phyloP scores from a whole-genome alignment of 1,139 yeast species.

The Geotrichum siamense region DNA sequence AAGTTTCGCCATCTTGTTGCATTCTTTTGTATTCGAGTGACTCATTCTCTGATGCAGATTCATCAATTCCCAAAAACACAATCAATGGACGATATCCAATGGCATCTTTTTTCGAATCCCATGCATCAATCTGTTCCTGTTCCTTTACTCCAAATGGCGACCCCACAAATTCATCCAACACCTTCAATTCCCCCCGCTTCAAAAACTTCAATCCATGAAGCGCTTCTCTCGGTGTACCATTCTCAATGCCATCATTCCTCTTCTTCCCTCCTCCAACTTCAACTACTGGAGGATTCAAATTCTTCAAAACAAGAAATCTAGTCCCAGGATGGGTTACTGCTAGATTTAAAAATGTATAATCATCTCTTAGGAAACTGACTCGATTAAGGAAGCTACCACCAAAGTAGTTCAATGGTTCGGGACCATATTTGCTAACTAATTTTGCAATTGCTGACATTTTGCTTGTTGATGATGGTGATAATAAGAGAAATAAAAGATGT shows the following conservation, averaged over 20 bases:
- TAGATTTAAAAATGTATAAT: slow-evolving; percentile 48
- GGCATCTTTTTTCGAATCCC: slow-evolving; percentile 35
- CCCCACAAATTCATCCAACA: slow-evolving; percentile 26
- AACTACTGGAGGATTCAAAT: slow-evolving; percentile 31
- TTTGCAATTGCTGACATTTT: background rate
- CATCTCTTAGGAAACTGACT: slow-evolving; percentile 69
- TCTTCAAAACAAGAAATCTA: slow-evolving; percentile 48
- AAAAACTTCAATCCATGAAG: slow-evolving; percentile 20
- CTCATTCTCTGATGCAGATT: slow-evolving; percentile 41
- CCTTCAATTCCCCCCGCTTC: slow-evolving; percentile 23
- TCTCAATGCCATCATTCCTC: background rate
- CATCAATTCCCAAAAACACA: slow-evolving; percentile 65
- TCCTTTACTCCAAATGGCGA: slow-evolving; percentile 31
- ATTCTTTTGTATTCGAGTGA: slow-evolving; percentile 25
- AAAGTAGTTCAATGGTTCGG: slow-evolving; percentile 30
- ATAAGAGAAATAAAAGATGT: too few relatives aligned
- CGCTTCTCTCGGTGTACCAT: slow-evolving; percentile 9
- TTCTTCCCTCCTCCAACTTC: slow-evolving; percentile 7
- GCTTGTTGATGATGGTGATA: too few relatives aligned
- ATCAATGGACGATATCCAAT: slow-evolving; percentile 39
- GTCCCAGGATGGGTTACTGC: slow-evolving; percentile 50
- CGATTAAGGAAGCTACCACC: slow-evolving; percentile 65
- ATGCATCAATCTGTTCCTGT: slow-evolving; percentile 26
- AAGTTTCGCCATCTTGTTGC: slow-evolving; percentile 25
- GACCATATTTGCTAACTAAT: slow-evolving; percentile 20